A percentile compares a stretch with the other conserved stretches of the same genome.
Evolutionary conservation across 768 basidiomycete species (phyloP).

Genomic region (Macrolepiota fuliginosa): DNA sequence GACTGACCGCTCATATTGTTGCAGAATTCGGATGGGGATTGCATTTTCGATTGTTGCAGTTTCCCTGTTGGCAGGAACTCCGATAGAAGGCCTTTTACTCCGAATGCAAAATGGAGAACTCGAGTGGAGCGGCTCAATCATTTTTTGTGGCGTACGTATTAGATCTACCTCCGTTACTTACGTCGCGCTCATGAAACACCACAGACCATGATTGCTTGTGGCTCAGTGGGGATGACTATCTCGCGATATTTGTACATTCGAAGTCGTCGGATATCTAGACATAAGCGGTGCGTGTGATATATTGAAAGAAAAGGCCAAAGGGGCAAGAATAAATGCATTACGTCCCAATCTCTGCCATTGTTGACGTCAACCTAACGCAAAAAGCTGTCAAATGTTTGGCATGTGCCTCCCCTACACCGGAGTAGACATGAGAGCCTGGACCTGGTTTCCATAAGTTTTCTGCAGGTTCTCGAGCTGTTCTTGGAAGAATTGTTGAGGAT

Average conservation of each 20-base stretch:
- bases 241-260: slow-evolving; percentile 27
- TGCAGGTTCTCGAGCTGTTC: slow-evolving; percentile 40
- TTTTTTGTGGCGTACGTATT: slow-evolving; percentile 39
- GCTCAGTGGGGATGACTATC: slow-evolving; percentile 26
- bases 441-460: slow-evolving; percentile 32
- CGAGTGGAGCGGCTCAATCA: slow-evolving; percentile 35
- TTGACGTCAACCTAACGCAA: not conserved
- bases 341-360: not conserved
- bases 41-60: slow-evolving; percentile 45
- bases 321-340: not conserved
- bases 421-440: slow-evolving; percentile 34
- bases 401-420: slow-evolving; percentile 15
- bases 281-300: not conserved
- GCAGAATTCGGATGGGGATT: slow-evolving; percentile 47
- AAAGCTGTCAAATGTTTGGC: not conserved
- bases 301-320: too few species aligned
- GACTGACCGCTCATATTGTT: not conserved
- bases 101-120: slow-evolving; percentile 22
- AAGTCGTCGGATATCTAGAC: slow-evolving; percentile 3
- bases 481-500: slow-evolving; percentile 54
- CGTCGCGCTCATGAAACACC: not conserved
- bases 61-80: slow-evolving; percentile 45
- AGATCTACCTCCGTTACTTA: not conserved
- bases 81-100: slow-evolving; percentile 47
- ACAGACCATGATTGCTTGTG: slow-evolving; percentile 26